phyloP scores from a whole-genome alignment of 345 rosid species.

The Camelina laxa region DNA sequence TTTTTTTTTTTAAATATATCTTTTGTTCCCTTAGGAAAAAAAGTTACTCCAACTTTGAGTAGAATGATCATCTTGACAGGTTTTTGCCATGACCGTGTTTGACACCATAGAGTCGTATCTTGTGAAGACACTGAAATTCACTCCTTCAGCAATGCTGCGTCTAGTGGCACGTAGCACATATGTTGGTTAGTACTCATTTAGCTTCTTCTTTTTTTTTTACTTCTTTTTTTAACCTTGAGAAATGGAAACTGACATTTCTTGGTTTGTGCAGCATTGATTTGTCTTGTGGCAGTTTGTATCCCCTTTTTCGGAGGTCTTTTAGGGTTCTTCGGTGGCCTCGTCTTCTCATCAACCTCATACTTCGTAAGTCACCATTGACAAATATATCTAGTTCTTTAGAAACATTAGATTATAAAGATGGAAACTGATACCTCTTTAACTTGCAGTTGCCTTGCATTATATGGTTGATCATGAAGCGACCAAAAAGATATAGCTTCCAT shows the following conservation, averaged over 20 bases:
- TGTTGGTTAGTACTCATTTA: constrained; percentile 47
- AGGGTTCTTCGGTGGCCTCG: constrained; percentile 66
- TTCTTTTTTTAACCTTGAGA: not conserved
- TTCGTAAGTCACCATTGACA: constrained; percentile 47
- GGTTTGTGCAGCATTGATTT: constrained; percentile 49
- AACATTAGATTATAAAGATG: not conserved
- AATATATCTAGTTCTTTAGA: not conserved
- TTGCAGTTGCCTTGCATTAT: constrained; percentile 64
- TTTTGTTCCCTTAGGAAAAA: not conserved
- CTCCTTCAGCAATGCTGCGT: constrained; percentile 49
- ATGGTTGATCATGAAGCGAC: constrained; percentile 52
- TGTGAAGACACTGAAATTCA: constrained; percentile 41
- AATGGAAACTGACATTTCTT: constrained; percentile 1
- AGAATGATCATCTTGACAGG: constrained; percentile 40
- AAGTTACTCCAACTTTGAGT: not conserved
- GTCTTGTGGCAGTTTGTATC: constrained; percentile 54
- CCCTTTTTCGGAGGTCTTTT: constrained; percentile 71
- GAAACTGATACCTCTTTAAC: not conserved
- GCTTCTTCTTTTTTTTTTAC: not conserved
- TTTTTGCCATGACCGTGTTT: constrained; percentile 59
- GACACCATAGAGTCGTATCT: constrained; percentile 54
- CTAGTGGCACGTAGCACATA: constrained; percentile 48
- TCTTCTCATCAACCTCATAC: constrained; percentile 59
- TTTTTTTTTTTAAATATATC: not conserved
- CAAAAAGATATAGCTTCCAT: constrained; percentile 42